phyloP scores from a whole-genome alignment of 306 rosid species.

The Begonia loranthoides region DNA sequence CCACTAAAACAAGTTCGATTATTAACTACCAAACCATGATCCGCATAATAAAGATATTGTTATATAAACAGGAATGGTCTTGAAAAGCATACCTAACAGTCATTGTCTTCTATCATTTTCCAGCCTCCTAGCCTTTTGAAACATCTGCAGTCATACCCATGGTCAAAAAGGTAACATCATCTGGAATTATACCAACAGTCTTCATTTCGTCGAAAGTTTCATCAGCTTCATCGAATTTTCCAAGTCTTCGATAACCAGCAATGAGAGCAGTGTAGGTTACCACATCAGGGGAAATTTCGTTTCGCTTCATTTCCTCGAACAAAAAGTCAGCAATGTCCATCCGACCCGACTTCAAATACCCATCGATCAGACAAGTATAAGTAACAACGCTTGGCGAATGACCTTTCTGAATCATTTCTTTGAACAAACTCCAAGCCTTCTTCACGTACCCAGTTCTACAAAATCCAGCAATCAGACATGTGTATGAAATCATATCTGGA shows the following conservation, averaged over 20 bases:
- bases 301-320: constrained; percentile 33
- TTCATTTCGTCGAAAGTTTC: constrained; percentile 29
- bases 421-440: constrained; percentile 32
- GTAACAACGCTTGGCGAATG: constrained; percentile 31
- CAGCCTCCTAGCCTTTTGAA: no score
- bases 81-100: no score
- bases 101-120: no score
- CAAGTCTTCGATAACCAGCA: constrained; percentile 21
- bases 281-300: constrained; percentile 26
- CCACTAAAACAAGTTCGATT: no score
- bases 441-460: constrained; percentile 24
- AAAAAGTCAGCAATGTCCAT: constrained; percentile 31
- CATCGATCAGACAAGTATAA: constrained; percentile 46
- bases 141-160: constrained; percentile 7
- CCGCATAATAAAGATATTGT: no score
- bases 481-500: constrained; percentile 40
- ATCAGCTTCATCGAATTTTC: constrained; percentile 18
- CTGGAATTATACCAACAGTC: constrained; percentile 27
- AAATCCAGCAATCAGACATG: constrained; percentile 41
- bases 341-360: constrained; percentile 31
- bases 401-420: constrained; percentile 32
- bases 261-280: constrained; percentile 43
- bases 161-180: constrained; percentile 15
- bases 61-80: no score
- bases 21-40: no score